phyloP scores from a whole-genome alignment of 257 asterid species.

The Scutellaria barbata region DNA sequence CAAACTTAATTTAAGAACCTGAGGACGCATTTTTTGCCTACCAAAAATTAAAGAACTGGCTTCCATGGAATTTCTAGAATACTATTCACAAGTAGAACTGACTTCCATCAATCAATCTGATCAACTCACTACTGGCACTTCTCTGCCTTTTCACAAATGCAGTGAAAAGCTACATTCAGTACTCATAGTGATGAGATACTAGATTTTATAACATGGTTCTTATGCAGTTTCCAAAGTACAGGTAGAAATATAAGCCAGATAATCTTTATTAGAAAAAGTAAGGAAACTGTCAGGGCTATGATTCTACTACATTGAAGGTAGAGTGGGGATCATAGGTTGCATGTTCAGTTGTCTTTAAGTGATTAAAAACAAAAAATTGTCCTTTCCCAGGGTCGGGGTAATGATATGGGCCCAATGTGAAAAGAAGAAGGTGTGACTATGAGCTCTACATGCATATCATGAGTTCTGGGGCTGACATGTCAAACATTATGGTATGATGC shows the following conservation, averaged over 20 bases:
- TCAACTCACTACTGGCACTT: conserved; percentile 4
- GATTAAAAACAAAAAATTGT: background rate
- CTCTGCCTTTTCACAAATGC: background rate
- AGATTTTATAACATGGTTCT: conserved; percentile 12
- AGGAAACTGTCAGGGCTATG: background rate
- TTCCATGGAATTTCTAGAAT: conserved; percentile 11
- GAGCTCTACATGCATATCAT: conserved; percentile 9
- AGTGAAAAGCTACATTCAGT: conserved; percentile 5
- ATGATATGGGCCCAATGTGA: background rate
- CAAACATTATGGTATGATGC: background rate
- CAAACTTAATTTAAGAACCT: no score
- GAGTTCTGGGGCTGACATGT: conserved; percentile 7
- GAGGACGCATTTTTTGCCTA: no score
- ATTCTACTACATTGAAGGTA: background rate
- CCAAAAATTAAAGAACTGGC: no score
- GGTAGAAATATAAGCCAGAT: conserved; percentile 9
- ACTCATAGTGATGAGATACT: conserved; percentile 4
- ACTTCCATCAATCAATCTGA: conserved; percentile 2
- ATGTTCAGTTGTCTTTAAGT: conserved; percentile 6
- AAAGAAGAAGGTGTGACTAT: conserved; percentile 3
- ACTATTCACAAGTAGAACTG: background rate
- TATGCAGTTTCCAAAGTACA: conserved; percentile 1
- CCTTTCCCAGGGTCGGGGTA: background rate
- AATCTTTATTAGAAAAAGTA: background rate
- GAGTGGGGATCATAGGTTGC: background rate